Base-by-base conservation (phyloP, 2,329 filamentous ascomycete genomes). In the Fusarium albosuccineum region DNA sequence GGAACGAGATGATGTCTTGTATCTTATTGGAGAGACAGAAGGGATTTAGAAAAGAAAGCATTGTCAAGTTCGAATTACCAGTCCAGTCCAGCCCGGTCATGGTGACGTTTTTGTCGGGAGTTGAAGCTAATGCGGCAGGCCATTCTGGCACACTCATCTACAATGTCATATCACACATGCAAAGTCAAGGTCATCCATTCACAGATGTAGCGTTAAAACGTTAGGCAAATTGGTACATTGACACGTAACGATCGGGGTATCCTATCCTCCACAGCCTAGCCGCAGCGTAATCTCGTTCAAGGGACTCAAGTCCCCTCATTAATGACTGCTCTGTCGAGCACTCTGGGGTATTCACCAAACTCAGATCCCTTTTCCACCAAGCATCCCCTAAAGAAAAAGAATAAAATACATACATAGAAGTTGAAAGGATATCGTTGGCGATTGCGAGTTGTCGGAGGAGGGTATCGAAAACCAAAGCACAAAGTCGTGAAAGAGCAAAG, bases 201-300 rank as follows among this genome's bases (percentile, higher is more conserved):
- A 33, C 30, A 33, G 30, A 33, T 33, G 10, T 33, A 33, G 30
- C 30, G 8, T 33, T 33, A 10, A 33, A 33, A 33, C 30, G 30
- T 33, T 37, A 2, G n/a, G 9, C 1, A 52, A 27, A 54, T 29
- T 30, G 39, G 33, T 37, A 46, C 36, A 50, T 16, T 45, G 16
- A 33, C 64, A 70, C 49, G 42, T 64, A 69, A 58, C 63, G 60
- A 70, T 70, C 52, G 63, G 58, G 66, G 66, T 69, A 69, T 69
- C 66, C 49, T 69, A 70, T 69, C 66, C 49, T 70, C 52, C 53
- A 61, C 55, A 42, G 34, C 49, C 3, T 55, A 41, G 30, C 27
- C 53, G 45, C 34, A 33, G 29, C 48, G 46, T 53, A 46, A 33
- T 45, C 17, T 17, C 22, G 66, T 53, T 37, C 59, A 55, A 27